Conservation (phyloP, 176 grass and related monocot genomes). For the Triticum urartu region DNA sequence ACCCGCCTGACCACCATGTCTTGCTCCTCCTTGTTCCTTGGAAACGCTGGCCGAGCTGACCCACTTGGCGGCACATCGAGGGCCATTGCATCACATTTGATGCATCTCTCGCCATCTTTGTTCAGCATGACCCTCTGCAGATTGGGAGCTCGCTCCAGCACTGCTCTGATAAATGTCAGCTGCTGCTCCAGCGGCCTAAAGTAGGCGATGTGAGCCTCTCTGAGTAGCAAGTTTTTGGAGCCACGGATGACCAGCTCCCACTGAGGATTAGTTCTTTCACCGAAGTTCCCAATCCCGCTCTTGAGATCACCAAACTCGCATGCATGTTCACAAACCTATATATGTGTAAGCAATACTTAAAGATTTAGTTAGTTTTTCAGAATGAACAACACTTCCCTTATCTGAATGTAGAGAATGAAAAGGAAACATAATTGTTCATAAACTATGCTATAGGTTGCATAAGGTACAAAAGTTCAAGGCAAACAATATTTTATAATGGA, state of each 20-base stretch:
- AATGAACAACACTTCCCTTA: background rate
- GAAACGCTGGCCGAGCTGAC: background rate
- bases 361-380: background rate
- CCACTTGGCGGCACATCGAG: background rate
- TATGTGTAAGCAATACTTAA: background rate
- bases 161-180: background rate
- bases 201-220: background rate
- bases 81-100: background rate
- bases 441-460: background rate
- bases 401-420: background rate
- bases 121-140: background rate
- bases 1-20: background rate
- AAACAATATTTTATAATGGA: background rate
- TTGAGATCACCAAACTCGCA: background rate
- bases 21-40: background rate
- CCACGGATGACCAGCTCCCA: background rate
- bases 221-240: background rate
- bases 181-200: slow-evolving; percentile 29
- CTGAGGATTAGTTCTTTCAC: background rate
- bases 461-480: background rate
- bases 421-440: background rate
- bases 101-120: background rate
- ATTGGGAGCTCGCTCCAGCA: slow-evolving; percentile 3
- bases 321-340: background rate
- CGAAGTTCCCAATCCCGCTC: background rate